These are phyloP conservation scores for Fraxinus greggii DNA, from an alignment of 305 asterid species.

Conservation along the genomic window DNA sequence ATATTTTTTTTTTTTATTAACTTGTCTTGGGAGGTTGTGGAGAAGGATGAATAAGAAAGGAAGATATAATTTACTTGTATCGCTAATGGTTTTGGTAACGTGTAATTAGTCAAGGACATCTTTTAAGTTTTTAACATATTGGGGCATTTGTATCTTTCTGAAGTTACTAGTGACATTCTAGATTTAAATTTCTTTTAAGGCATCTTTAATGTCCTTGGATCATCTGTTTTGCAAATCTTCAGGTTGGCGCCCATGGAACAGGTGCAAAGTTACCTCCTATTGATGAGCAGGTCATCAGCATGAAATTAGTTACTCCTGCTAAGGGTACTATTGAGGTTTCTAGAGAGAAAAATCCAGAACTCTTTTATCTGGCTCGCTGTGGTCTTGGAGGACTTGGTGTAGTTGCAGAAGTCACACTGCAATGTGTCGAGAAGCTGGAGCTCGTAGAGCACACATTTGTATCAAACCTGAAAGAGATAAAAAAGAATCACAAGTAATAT, in stretches of 20 bases:
- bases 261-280: slow-evolving; percentile 95
- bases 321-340: slow-evolving; percentile 88
- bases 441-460: slow-evolving; percentile 91
- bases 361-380: slow-evolving; percentile 91
- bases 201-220: slow-evolving; percentile 18
- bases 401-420: slow-evolving; percentile 92
- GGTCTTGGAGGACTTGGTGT: slow-evolving; percentile 99
- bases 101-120: not conserved
- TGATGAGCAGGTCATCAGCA: slow-evolving; percentile 94
- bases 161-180: not conserved
- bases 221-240: slow-evolving; percentile 22
- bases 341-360: slow-evolving; percentile 82
- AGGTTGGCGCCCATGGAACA: slow-evolving; percentile 99
- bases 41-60: not conserved
- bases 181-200: slow-evolving; percentile 18
- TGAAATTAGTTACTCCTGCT: slow-evolving; percentile 89
- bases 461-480: slow-evolving; percentile 69
- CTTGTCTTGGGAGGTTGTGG: not conserved
- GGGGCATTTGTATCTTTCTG: not conserved
- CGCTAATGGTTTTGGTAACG: not conserved
- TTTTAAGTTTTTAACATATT: not conserved
- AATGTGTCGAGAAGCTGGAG: slow-evolving; percentile 94
- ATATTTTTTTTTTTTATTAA: not conserved
- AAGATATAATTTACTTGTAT: not conserved
- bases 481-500: slow-evolving; percentile 86